Conservation (phyloP, 163 green algal genomes). For the Trebouxia gelatinosa region DNA sequence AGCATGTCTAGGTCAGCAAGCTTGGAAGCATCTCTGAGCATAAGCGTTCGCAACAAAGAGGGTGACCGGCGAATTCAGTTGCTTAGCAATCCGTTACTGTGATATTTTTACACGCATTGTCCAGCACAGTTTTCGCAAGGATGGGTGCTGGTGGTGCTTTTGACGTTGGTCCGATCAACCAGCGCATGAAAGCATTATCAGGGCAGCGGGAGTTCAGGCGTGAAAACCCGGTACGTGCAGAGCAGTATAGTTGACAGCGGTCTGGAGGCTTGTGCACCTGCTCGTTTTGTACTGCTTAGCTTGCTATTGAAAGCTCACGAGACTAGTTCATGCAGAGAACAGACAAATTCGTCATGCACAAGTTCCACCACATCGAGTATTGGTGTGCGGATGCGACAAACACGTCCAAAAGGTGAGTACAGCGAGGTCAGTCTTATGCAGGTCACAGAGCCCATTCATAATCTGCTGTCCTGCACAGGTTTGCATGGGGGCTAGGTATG, state of each 20-base stretch:
- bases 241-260: neutral
- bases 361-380: conserved; percentile 97
- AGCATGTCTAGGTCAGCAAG: neutral
- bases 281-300: neutral
- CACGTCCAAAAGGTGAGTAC: conserved; percentile 69
- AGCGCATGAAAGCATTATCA: neutral
- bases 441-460: neutral
- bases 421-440: neutral
- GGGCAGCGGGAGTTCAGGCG: conserved; percentile 5
- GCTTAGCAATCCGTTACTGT: neutral
- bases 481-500: conserved; percentile 92
- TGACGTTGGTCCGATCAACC: conserved; percentile 2
- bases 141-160: conserved; percentile 16
- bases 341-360: conserved; percentile 46
- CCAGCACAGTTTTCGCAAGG: neutral
- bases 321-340: neutral
- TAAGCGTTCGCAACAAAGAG: too few species aligned
- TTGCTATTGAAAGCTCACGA: too few species aligned
- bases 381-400: conserved; percentile 90
- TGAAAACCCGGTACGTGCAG: conserved; percentile 3
- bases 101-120: neutral
- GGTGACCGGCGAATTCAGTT: neutral
- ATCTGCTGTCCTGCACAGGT: conserved; percentile 54
- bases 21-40: too few species aligned
- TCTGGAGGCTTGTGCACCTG: neutral